Percentiles rank a stretch among this genome's conserved stretches.
Evolutionary conservation across 148 eudicot species (phyloP).

Genomic region (Fallopia convolvulus): DNA sequence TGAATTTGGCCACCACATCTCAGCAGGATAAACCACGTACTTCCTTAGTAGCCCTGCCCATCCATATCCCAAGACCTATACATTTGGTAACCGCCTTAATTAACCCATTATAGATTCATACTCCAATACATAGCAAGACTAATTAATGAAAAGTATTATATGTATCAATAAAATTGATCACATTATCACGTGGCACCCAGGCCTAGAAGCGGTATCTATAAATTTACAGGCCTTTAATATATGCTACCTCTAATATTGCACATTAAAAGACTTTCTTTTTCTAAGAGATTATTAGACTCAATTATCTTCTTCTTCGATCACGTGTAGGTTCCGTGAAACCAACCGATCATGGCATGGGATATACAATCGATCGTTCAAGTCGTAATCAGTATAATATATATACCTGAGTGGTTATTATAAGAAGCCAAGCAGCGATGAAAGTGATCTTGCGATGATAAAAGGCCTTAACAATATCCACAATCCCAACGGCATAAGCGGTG

Average conservation of each 20-base stretch:
- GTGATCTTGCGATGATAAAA: conserved; percentile 63
- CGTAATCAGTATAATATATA: too few species aligned
- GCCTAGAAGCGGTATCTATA: not conserved
- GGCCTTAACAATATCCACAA: conserved; percentile 70
- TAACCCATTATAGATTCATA: too few species aligned
- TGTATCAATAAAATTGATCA: too few species aligned
- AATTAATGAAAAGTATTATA: too few species aligned
- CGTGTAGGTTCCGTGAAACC: too few species aligned
- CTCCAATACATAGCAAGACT: not conserved
- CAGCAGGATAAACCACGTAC: conserved; percentile 73
- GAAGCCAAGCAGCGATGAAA: conserved; percentile 76
- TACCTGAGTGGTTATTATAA: conserved; percentile 82
- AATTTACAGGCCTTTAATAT: too few species aligned
- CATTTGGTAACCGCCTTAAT: too few species aligned
- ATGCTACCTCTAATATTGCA: not conserved
- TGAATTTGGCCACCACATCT: conserved; percentile 87
- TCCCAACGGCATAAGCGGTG: conserved; percentile 69
- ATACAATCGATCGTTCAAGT: too few species aligned
- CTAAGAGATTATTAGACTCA: too few species aligned
- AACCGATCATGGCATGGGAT: too few species aligned
- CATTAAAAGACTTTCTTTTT: not conserved
- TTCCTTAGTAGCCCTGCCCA: conserved; percentile 78
- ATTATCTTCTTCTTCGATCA: too few species aligned
- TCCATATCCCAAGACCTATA: conserved; percentile 73
- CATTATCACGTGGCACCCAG: not conserved